These are phyloP conservation scores for Onygenales sp. DNA, from an alignment of 2,329 filamentous ascomycete genomes.

Conservation along the genomic window DNA sequence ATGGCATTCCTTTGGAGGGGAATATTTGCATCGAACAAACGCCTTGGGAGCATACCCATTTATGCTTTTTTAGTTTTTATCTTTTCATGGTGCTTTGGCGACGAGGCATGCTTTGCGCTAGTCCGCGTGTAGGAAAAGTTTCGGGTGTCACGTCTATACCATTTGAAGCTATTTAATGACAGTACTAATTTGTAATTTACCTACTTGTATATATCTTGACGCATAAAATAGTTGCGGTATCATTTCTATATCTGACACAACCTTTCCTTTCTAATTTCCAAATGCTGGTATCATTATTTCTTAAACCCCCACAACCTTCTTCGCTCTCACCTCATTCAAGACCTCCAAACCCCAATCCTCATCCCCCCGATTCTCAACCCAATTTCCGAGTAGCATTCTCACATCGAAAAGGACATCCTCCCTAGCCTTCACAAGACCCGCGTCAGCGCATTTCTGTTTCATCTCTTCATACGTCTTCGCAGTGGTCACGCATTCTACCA, in stretches of 20 bases:
- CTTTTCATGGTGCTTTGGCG: background rate
- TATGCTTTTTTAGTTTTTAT: background rate
- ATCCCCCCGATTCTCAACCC: constrained; percentile 29
- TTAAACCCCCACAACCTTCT: background rate
- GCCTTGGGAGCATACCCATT: background rate
- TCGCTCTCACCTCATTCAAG: constrained; percentile 17
- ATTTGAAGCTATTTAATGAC: too few relatives aligned
- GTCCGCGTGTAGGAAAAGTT: too few relatives aligned
- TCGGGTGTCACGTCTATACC: too few relatives aligned
- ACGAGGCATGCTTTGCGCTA: too few relatives aligned
- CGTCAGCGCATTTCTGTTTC: constrained; percentile 15
- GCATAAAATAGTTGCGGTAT: too few relatives aligned
- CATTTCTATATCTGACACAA: background rate
- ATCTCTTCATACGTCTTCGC: constrained; percentile 21
- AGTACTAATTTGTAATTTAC: too few relatives aligned
- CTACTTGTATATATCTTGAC: too few relatives aligned
- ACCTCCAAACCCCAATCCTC: constrained; percentile 28
- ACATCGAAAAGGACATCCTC: constrained; percentile 20
- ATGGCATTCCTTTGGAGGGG: too few relatives aligned
- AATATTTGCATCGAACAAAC: too few relatives aligned
- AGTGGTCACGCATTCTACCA: constrained; percentile 5
- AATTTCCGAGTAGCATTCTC: constrained; percentile 24
- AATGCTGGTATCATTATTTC: background rate
- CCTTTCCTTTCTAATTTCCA: background rate
- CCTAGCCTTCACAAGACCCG: constrained; percentile 12